These are phyloP conservation scores for Sordariomycetes sp. DNA, from an alignment of 2,329 filamentous ascomycete genomes.

Conservation along the genomic window DNA sequence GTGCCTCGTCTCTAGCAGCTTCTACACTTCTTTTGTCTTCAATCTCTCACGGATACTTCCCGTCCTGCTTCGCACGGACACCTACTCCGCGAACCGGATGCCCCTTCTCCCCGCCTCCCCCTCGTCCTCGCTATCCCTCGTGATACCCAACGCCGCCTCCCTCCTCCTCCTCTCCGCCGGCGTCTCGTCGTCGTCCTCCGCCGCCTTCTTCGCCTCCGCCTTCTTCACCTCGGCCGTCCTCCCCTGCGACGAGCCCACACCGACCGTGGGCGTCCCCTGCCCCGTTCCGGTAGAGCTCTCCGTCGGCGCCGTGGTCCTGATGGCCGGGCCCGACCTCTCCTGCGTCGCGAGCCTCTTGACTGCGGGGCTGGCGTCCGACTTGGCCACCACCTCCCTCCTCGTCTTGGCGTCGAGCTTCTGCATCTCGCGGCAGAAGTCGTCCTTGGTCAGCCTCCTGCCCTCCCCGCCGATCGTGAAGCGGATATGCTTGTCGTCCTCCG, in stretches of 20 bases:
- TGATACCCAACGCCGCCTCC: constrained; percentile 60
- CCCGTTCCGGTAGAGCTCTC: constrained; percentile 12
- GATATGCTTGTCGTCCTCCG: constrained; percentile 57
- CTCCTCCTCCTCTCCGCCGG: constrained; percentile 64
- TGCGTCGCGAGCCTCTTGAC: constrained; percentile 39
- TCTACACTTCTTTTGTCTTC: too few species aligned
- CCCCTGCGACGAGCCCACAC: background rate
- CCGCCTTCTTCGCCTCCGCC: background rate
- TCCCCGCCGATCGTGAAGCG: constrained; percentile 67
- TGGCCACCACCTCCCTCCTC: constrained; percentile 40
- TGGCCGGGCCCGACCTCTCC: constrained; percentile 11
- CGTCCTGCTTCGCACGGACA: background rate
- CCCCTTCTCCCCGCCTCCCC: constrained; percentile 39
- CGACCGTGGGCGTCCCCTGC: constrained; percentile 10
- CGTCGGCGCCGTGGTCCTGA: constrained; percentile 6
- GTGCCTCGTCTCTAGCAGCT: too few species aligned
- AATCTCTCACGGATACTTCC: too few species aligned
- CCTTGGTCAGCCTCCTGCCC: constrained; percentile 68
- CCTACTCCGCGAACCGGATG: constrained; percentile 48
- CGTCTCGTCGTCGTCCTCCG: constrained; percentile 46
- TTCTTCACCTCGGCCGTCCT: background rate
- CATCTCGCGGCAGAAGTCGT: constrained; percentile 68
- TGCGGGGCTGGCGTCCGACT: constrained; percentile 33
- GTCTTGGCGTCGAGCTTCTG: constrained; percentile 60
- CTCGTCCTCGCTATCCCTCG: constrained; percentile 42